Percentiles rank a stretch among this genome's conserved stretches.
Evolutionary conservation across 2,329 filamentous ascomycete species (phyloP).

Genomic region (Aspergillus fischeri): DNA sequence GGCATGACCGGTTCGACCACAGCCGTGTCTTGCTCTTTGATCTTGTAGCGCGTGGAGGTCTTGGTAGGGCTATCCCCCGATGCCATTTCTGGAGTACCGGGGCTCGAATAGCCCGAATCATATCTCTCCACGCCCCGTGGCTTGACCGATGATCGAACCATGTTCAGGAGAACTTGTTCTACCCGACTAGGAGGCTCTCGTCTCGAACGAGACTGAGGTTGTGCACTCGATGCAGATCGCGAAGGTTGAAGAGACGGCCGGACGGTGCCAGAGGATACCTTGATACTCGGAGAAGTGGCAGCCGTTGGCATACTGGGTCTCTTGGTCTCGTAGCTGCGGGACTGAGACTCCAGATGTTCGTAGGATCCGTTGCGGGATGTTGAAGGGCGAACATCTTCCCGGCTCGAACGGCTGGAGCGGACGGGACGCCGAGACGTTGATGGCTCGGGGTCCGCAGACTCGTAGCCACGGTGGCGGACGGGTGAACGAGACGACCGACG

Average conservation of each 20-base stretch:
- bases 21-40: slow-evolving; percentile 25
- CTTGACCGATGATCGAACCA: slow-evolving; percentile 28
- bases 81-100: slow-evolving; percentile 40
- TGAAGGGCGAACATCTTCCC: slow-evolving; percentile 19
- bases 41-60: slow-evolving; percentile 30
- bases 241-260: slow-evolving; percentile 29
- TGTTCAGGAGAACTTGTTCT: slow-evolving; percentile 23
- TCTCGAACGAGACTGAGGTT: slow-evolving; percentile 25
- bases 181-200: slow-evolving; percentile 28
- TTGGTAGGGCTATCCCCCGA: slow-evolving; percentile 32
- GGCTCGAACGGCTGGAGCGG: slow-evolving; percentile 27
- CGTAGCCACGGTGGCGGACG: slow-evolving; percentile 25
- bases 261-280: slow-evolving; percentile 20
- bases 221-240: slow-evolving; percentile 29
- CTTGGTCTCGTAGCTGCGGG: slow-evolving; percentile 20
- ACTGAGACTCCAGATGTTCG: slow-evolving; percentile 25
- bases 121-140: slow-evolving; percentile 32
- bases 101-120: slow-evolving; percentile 46
- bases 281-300: slow-evolving; percentile 30
- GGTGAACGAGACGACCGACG: slow-evolving; percentile 33
- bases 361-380: slow-evolving; percentile 30
- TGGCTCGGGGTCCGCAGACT: slow-evolving; percentile 29
- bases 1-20: slow-evolving; percentile 24
- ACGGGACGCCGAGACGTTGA: slow-evolving; percentile 23
- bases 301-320: slow-evolving; percentile 35